Conservation (phyloP, 2,329 filamentous ascomycete species). For the Fusarium nygamai region DNA sequence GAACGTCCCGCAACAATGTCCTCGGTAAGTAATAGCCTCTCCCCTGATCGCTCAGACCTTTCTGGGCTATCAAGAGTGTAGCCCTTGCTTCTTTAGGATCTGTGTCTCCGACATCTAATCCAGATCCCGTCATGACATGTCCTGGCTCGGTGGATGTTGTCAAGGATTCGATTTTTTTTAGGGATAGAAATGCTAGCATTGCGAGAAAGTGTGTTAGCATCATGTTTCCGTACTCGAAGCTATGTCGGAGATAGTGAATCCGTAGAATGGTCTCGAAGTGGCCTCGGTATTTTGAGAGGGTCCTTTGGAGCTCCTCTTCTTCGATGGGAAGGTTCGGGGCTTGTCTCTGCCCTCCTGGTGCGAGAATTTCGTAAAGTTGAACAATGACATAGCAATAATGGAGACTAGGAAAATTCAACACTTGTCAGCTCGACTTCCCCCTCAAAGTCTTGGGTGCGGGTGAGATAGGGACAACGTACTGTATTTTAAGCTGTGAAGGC, state of each 20-base stretch:
- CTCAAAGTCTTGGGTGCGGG: background rate
- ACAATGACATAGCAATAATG: background rate
- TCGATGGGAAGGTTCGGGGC: fast-evolving
- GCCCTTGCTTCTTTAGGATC: background rate
- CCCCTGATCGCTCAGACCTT: conserved; percentile 2
- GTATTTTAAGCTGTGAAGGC: conserved; percentile 11
- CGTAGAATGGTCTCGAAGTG: conserved; percentile 16
- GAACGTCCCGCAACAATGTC: background rate
- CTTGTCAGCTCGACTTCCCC: no score
- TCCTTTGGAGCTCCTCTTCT: background rate
- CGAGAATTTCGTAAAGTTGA: background rate
- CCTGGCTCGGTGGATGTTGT: background rate
- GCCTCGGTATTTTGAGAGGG: background rate
- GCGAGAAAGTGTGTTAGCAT: conserved; percentile 8
- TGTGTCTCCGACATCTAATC: background rate
- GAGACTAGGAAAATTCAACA: background rate
- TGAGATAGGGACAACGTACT: background rate
- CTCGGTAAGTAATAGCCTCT: background rate
- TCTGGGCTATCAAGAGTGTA: background rate
- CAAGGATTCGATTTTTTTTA: background rate
- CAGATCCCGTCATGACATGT: background rate
- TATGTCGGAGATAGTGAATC: conserved; percentile 18
- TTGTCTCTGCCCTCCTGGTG: background rate
- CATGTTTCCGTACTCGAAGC: conserved; percentile 12
- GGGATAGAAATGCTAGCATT: background rate